Percentiles rank a stretch among this genome's conserved stretches.
phyloP scores from a whole-genome alignment of 352 stramenopile species.

The Phytophthora brassicae region DNA sequence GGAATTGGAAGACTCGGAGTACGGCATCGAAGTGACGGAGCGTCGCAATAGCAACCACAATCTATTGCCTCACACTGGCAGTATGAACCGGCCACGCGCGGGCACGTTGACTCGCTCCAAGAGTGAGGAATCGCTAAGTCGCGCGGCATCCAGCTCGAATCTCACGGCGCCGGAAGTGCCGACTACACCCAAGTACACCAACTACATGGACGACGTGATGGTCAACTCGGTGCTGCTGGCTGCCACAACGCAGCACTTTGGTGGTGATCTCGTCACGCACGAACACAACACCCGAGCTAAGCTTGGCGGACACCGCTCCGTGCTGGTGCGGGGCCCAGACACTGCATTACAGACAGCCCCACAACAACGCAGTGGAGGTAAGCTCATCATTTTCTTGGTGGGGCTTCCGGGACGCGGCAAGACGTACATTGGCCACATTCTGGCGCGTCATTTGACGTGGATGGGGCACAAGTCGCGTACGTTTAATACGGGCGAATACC shows the following conservation, averaged over 20 bases:
- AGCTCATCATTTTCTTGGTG: constrained; percentile 84
- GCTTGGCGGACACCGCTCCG: constrained; percentile 70
- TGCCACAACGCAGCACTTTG: constrained; percentile 85
- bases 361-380: constrained; percentile 52
- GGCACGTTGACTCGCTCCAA: constrained; percentile 69
- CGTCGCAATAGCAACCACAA: constrained; percentile 34
- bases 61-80: constrained; percentile 23
- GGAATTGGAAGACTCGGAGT: constrained; percentile 69
- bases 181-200: constrained; percentile 64
- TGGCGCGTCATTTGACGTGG: constrained; percentile 82
- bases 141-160: constrained; percentile 18
- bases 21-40: constrained; percentile 61
- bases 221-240: constrained; percentile 73
- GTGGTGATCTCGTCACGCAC: constrained; percentile 77
- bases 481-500: constrained; percentile 86
- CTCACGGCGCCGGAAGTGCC: constrained; percentile 20
- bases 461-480: constrained; percentile 83
- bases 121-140: constrained; percentile 66
- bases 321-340: constrained; percentile 45
- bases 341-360: constrained; percentile 33
- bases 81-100: constrained; percentile 39
- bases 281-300: constrained; percentile 75
- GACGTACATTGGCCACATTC: constrained; percentile 84
- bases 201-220: constrained; percentile 69
- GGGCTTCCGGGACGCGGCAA: constrained; percentile 79